Base-by-base conservation (phyloP, 441 rosid species). In the Euphorbia neoarborescens region DNA sequence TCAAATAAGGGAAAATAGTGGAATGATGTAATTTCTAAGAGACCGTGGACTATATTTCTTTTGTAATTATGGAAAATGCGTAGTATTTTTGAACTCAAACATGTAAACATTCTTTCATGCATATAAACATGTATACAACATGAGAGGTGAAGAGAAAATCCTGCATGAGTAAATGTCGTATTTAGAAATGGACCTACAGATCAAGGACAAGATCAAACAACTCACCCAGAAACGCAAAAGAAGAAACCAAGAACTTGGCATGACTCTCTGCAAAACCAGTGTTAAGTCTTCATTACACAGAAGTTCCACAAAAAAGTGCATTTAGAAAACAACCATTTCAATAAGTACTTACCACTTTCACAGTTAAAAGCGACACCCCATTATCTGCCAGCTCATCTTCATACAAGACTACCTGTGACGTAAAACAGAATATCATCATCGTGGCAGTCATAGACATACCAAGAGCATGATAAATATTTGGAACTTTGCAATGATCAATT, bases 331-430 rank as follows among this genome's bases (percentile, higher is more conserved):
- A 62, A 35, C 24, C 35, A 60, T 62, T 42, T 32, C 56, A 75
- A 62, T 73, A 46, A 75, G 71, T 59, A 63, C 71, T 83, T 90
- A 94, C 99, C 97, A 94, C 97, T 94, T 94, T 94, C 68, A 92
- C 97, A 20, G 94, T 89, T 76, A 91, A 81, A 76, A 94, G 92
- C 15, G 99, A 91, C 71, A 89, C 91, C 77, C 97, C 99, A 82
- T 83, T 91, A 79, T 94, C 97, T 73, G 97, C 97, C 69, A 94
- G 86, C 81, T 94, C 99, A 75, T 94, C 99, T 87, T 94, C 97
- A 69, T 94, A 94, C 81, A 94, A 79, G 76, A 94, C 85, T 54
- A 91, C 93, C 98, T 94, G 87, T 66, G 77, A 28, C 34, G 60
- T 57, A 35, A 72, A 68, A 71, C 57, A 70, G 66, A 78, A 19